Evolutionary conservation across 225 moss, liverwort and hornwort genomes (phyloP).

Genomic region (Rhytidiadelphus loreus): DNA sequence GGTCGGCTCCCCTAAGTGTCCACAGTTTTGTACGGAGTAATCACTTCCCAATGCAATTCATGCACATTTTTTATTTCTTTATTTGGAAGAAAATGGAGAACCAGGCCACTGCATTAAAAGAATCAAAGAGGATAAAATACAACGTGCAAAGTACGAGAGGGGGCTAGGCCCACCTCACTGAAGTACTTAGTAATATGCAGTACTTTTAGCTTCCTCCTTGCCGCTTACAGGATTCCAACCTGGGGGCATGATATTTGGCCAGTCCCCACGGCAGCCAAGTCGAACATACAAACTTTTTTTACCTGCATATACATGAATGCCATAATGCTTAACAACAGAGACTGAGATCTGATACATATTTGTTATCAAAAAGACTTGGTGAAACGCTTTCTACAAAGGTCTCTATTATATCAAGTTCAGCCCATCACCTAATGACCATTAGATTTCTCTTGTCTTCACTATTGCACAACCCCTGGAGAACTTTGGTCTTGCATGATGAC

Average conservation of each 20-base stretch:
- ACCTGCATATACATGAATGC: slow-evolving; percentile 27
- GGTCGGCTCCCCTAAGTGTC: too few species aligned
- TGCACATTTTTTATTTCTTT: too few species aligned
- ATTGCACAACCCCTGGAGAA: neutral
- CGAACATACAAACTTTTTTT: slow-evolving; percentile 90
- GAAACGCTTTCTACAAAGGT: neutral
- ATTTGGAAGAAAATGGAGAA: too few species aligned
- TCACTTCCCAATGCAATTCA: too few species aligned
- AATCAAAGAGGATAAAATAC: neutral
- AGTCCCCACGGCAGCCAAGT: slow-evolving; percentile 92
- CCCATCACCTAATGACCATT: neutral
- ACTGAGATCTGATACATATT: neutral
- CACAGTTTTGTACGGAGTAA: too few species aligned
- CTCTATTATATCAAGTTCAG: neutral
- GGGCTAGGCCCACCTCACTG: neutral
- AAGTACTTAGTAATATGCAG: slow-evolving; percentile 22
- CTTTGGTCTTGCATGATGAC: neutral
- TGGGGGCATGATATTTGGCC: slow-evolving; percentile 95
- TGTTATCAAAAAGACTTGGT: neutral
- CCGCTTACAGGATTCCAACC: slow-evolving; percentile 81
- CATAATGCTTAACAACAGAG: neutral
- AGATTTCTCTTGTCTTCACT: neutral
- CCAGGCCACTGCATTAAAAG: neutral
- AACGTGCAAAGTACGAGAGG: neutral
- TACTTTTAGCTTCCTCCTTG: slow-evolving; percentile 39